These are phyloP conservation scores for Suhomyces wounanorum DNA, from an alignment of 1,139 yeast species.

Conservation along the genomic window DNA sequence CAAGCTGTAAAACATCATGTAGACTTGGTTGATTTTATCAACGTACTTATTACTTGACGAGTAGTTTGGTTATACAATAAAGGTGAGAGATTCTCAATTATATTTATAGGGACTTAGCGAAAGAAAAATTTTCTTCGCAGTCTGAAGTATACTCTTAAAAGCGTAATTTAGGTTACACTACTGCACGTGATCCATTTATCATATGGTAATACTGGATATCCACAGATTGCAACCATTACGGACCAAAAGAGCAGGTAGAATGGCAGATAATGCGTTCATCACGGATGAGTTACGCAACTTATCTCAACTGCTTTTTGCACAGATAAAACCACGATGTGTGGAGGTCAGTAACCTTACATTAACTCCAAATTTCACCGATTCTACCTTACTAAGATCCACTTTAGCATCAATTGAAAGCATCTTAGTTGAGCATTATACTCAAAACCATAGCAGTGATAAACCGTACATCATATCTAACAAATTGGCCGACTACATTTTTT, in stretches of 20 bases:
- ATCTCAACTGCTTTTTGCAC: slow-evolving; percentile 34
- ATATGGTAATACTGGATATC: background rate
- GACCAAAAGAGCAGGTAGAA: background rate
- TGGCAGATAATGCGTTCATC: background rate
- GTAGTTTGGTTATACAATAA: background rate
- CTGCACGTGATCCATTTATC: background rate
- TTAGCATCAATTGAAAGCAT: slow-evolving; percentile 10
- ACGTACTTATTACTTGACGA: background rate
- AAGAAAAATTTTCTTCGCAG: slow-evolving; percentile 1
- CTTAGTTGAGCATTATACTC: slow-evolving; percentile 2
- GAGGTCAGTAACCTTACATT: slow-evolving; percentile 28
- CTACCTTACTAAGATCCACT: slow-evolving; percentile 15
- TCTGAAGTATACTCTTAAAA: background rate
- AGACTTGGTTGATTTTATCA: slow-evolving; percentile 8
- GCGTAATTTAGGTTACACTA: background rate
- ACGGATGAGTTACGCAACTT: slow-evolving; percentile 12
- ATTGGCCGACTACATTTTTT: slow-evolving; percentile 46
- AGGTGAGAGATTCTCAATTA: background rate
- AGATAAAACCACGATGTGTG: slow-evolving; percentile 39
- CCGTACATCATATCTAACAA: slow-evolving; percentile 31
- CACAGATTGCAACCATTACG: slow-evolving; percentile 7
- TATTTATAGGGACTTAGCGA: background rate
- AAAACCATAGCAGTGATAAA: slow-evolving; percentile 12
- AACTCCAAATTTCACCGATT: slow-evolving; percentile 5
- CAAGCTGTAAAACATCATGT: slow-evolving; percentile 6